Base-by-base conservation (phyloP, 495 filamentous ascomycete genomes). In the Recurvomyces mirabilis region DNA sequence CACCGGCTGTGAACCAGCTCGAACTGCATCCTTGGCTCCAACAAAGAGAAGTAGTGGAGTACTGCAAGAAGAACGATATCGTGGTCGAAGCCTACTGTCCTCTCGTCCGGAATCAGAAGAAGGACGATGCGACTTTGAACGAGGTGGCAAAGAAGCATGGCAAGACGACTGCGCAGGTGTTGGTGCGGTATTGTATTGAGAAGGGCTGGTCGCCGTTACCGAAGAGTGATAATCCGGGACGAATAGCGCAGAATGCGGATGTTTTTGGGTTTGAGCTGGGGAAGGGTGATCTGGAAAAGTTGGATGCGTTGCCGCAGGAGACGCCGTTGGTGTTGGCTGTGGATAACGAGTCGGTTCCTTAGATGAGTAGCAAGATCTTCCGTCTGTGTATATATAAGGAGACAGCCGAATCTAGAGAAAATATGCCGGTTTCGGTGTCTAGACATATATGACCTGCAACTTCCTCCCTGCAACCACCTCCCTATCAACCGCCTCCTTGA, bases 1-100 rank as follows among this genome's bases (percentile, higher is more conserved):
- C 81, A 43, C 79, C 77, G 15, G 69, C 72, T 25, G 77, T 82
- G 4, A 82, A 84, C 57, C 81, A 85, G 52, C 75, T 83, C 57
- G 74, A 79, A 74, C 70, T 82, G 19, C 78, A 82, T 55, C 77
- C 78, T 6, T 81, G 75, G 75, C 70, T 65, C 54, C 77, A 83
- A 58, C 78, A 81, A 54, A 70, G 74, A 14, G 66, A 67, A 13
- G 70, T 77, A 25, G 71, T 71, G 24, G 61, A 63, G 37, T 83
- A 79, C 62, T 81, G 77, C 64, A 64, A 74, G 49, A 55, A 65
- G 40, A 60, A 80, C 33, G 66, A 67, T n/a, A 81, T 80, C 56
- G 55, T 74, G 25, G 66, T 80, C 39, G 68, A 81, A 64, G 77
- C 81, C 0, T 84, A 86, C 57, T 75, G 69, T 43, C 78, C 78